A percentile compares a stretch with the other conserved stretches of the same genome.
phyloP scores from a whole-genome alignment of 768 basidiomycete genomes.

The Kwoniella sp. region DNA sequence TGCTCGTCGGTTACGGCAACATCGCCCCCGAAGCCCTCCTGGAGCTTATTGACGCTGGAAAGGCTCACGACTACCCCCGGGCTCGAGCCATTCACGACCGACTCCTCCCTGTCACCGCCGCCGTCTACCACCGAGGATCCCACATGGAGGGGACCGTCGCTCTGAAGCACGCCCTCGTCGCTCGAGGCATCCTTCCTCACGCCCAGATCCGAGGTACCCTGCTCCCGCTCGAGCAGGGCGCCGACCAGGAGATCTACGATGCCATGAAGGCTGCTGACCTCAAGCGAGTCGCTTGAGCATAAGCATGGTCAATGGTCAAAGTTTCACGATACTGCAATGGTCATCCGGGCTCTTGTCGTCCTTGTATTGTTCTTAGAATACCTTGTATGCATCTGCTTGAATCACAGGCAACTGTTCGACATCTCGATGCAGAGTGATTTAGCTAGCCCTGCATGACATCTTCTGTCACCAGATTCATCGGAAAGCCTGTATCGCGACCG shows the following conservation, averaged over 20 bases:
- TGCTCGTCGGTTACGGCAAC: slow-evolving; percentile 18
- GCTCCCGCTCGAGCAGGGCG: slow-evolving; percentile 7
- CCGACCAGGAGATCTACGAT: slow-evolving; percentile 14
- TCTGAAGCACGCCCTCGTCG: slow-evolving; percentile 19
- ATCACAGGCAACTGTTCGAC: no score
- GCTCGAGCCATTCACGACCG: slow-evolving; percentile 13
- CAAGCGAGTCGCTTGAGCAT: neutral
- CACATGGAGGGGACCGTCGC: slow-evolving; percentile 26
- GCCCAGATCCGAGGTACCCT: slow-evolving; percentile 16
- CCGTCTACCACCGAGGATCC: slow-evolving; percentile 18
- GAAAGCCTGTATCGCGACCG: slow-evolving; percentile 11
- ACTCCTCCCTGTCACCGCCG: slow-evolving; percentile 18
- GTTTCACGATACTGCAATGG: no score
- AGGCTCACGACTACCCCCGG: neutral
- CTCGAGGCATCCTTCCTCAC: slow-evolving; percentile 14
- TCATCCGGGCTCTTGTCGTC: no score
- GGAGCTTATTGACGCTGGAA: slow-evolving; percentile 13
- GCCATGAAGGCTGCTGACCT: slow-evolving; percentile 9
- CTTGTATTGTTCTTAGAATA: no score
- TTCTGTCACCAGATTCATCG: slow-evolving; percentile 15
- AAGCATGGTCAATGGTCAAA: neutral
- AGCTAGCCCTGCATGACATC: neutral
- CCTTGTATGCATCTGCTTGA: no score
- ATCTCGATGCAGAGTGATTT: neutral
- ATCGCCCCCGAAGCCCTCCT: slow-evolving; percentile 16